Evolutionary conservation across 129 eudicot genomes (phyloP).

Genomic region (Tagetes erecta): DNA sequence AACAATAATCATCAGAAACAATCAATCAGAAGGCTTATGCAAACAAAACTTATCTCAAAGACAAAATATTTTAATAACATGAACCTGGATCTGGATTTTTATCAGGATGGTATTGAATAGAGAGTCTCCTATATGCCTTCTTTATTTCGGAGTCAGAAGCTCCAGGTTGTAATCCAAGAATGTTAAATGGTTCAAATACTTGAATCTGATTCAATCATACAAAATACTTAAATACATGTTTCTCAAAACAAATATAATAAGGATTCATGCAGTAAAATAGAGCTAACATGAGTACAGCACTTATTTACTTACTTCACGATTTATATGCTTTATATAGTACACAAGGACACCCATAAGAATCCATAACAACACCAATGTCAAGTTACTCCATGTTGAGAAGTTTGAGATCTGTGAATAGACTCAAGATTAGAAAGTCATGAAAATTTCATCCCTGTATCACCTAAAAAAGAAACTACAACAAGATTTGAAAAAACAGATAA

Average conservation of each 20-base stretch:
- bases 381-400: constrained; percentile 74
- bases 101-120: constrained; percentile 96
- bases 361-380: constrained; percentile 85
- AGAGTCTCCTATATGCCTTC: constrained; percentile 88
- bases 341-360: constrained; percentile 68
- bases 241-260: constrained; percentile 10
- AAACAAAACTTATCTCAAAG: background rate
- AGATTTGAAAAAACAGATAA: constrained; percentile 16
- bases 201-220: constrained; percentile 46
- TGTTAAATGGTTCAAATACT: constrained; percentile 86
- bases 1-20: constrained; percentile 9
- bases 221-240: constrained; percentile 14
- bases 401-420: constrained; percentile 55
- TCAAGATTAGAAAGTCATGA: constrained; percentile 6
- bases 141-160: constrained; percentile 83
- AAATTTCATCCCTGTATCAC: constrained; percentile 2
- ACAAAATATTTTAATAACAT: constrained; percentile 20
- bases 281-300: background rate
- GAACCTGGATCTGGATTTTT: constrained; percentile 98
- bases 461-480: background rate
- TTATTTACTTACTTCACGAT: constrained; percentile 61
- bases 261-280: background rate
- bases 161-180: constrained; percentile 93
- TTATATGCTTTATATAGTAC: constrained; percentile 66
- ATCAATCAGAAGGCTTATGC: background rate